Percentiles rank a stretch among this genome's conserved stretches.
phyloP scores from a whole-genome alignment of 345 rosid genomes.

The Excoecaria agallocha region DNA sequence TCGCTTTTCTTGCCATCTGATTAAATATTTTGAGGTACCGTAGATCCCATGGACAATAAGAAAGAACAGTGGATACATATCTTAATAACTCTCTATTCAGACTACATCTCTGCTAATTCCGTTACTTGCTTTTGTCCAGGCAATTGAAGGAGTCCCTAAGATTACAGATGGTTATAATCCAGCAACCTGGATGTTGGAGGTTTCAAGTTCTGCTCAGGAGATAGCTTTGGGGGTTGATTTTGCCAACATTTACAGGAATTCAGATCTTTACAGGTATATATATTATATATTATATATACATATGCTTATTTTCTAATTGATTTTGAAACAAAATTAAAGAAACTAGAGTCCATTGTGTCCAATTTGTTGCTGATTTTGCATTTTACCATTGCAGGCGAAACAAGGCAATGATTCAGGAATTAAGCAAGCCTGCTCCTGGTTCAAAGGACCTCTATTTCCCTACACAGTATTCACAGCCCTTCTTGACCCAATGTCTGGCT shows the following conservation, averaged over 20 bases:
- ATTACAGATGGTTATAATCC: conserved; percentile 77
- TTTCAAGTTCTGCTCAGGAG: conserved; percentile 56
- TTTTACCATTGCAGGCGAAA: conserved; percentile 26
- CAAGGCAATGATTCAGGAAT: conserved; percentile 53
- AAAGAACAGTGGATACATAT: not conserved
- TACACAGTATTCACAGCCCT: conserved; percentile 49
- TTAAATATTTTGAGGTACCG: conserved; percentile 64
- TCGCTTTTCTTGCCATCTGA: conserved; percentile 53
- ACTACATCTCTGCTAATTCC: not conserved
- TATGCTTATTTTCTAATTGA: too few species aligned
- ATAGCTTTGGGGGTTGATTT: conserved; percentile 57
- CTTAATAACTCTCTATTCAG: not conserved
- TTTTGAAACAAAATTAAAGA: too few species aligned
- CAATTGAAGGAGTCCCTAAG: conserved; percentile 51
- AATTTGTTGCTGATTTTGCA: not conserved
- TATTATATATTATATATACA: too few species aligned
- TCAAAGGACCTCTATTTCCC: conserved; percentile 54
- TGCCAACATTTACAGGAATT: conserved; percentile 49
- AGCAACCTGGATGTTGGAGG: conserved; percentile 91
- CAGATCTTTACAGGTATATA: conserved; percentile 59
- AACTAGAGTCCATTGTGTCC: not conserved
- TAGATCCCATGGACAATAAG: not conserved
- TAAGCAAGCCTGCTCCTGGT: conserved; percentile 56
- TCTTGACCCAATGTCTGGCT: conserved; percentile 50
- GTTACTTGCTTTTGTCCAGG: conserved; percentile 25